Evolutionary conservation across 2,329 filamentous ascomycete genomes (phyloP).

Genomic region (Monilinia fructigena): DNA sequence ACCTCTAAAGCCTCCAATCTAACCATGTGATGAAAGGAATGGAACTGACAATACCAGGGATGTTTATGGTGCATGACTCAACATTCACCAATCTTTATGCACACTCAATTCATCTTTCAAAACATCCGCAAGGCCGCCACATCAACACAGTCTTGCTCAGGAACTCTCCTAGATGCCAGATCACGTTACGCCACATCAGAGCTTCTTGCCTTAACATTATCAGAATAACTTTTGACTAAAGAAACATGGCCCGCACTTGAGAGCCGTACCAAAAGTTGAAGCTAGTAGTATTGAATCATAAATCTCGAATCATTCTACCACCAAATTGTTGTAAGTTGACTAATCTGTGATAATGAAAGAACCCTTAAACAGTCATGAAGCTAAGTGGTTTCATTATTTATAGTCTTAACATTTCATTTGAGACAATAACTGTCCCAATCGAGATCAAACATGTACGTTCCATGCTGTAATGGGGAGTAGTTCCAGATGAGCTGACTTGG

Average conservation of each 20-base stretch:
- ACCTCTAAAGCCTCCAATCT: background rate
- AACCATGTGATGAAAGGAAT: background rate
- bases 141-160: background rate
- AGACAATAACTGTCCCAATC: background rate
- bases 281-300: background rate
- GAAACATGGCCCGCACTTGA: background rate
- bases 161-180: background rate
- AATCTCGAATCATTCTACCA: background rate
- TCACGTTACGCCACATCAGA: background rate
- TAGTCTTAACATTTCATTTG: background rate
- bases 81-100: background rate
- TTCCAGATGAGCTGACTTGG: background rate
- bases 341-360: background rate
- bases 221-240: background rate
- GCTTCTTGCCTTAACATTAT: background rate
- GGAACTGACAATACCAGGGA: background rate
- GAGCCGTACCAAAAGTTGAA: background rate
- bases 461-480: background rate
- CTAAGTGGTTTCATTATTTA: background rate
- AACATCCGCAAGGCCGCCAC: background rate
- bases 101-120: background rate
- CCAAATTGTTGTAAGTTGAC: background rate
- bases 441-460: background rate
- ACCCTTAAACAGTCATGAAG: background rate
- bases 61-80: too few species aligned